These are phyloP conservation scores for Cicer pinnatifidum DNA, from an alignment of 306 rosid species.

Conservation along the genomic window DNA sequence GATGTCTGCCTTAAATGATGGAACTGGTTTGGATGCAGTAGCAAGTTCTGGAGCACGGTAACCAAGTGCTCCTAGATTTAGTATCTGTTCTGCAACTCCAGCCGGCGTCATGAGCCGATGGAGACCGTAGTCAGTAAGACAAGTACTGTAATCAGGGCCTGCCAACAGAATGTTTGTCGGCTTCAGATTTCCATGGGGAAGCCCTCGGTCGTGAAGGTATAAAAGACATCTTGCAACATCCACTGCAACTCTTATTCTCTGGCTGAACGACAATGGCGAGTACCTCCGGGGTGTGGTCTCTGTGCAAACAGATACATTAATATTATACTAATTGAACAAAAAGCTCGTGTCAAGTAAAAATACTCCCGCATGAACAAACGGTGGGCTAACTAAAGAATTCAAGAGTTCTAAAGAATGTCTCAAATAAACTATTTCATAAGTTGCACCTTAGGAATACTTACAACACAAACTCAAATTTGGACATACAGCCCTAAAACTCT, in stretches of 20 bases:
- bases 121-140: slow-evolving; percentile 80
- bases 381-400: slow-evolving; percentile 37
- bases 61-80: slow-evolving; percentile 94
- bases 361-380: slow-evolving; percentile 24
- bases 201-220: slow-evolving; percentile 89
- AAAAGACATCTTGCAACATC: slow-evolving; percentile 79
- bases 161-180: slow-evolving; percentile 78
- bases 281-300: slow-evolving; percentile 91
- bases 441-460: slow-evolving; percentile 17
- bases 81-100: slow-evolving; percentile 89
- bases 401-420: slow-evolving; percentile 19
- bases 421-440: slow-evolving; percentile 10
- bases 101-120: slow-evolving; percentile 91
- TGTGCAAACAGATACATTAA: slow-evolving; percentile 53
- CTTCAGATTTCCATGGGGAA: slow-evolving; percentile 93
- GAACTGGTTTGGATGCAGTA: slow-evolving; percentile 69
- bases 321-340: slow-evolving; percentile 40
- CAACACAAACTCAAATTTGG: slow-evolving; percentile 10
- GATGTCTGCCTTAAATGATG: slow-evolving; percentile 90
- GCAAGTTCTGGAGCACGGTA: slow-evolving; percentile 93
- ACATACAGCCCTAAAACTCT: slow-evolving; percentile 28
- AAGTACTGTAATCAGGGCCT: slow-evolving; percentile 67
- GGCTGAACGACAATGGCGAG: slow-evolving; percentile 81
- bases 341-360: slow-evolving; percentile 36
- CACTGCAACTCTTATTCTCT: slow-evolving; percentile 78